Conservation (phyloP, 2,329 filamentous ascomycete species). For the Pezizomycotina sp. region DNA sequence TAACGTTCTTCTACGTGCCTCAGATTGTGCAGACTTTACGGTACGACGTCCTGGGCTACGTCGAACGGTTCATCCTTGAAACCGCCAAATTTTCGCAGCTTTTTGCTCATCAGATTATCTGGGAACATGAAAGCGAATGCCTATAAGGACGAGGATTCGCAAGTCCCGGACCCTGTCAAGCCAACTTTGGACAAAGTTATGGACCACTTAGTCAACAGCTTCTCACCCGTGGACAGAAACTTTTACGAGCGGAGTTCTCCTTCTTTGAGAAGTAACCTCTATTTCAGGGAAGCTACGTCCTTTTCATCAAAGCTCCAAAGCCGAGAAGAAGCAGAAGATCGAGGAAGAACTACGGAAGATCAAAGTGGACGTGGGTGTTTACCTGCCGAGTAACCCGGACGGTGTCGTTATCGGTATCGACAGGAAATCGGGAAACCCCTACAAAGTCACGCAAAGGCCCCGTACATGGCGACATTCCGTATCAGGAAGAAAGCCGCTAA, state of each 20-base stretch:
- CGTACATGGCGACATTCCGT: constrained; percentile 97
- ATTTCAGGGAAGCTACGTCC: constrained; percentile 94
- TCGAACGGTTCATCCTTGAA: constrained; percentile 90
- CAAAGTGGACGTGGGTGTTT: constrained; percentile 90
- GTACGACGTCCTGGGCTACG: constrained; percentile 84
- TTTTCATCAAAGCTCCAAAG: constrained; percentile 77
- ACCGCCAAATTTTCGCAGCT: constrained; percentile 95
- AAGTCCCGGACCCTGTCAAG: constrained; percentile 79
- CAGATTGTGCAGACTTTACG: constrained; percentile 92
- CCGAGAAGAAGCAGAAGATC: constrained; percentile 97
- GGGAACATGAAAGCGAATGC: constrained; percentile 99
- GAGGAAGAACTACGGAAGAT: constrained; percentile 97
- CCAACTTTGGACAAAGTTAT: constrained; percentile 84
- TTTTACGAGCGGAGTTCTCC: constrained; percentile 95
- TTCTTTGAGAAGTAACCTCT: constrained; percentile 92
- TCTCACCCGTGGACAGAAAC: constrained; percentile 56
- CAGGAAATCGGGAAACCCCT: constrained; percentile 94
- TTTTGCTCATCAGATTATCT: constrained; percentile 98
- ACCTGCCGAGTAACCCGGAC: constrained; percentile 91
- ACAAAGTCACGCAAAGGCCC: constrained; percentile 94
- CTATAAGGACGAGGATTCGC: constrained; percentile 89
- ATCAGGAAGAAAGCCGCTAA: constrained; percentile 60
- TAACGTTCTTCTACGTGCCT: constrained; percentile 97
- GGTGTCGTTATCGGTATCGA: constrained; percentile 96
- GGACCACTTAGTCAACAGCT: constrained; percentile 64